Evolutionary conservation across 1,284 basidiomycete genomes (phyloP).

Genomic region (Lignosus rhinocerotis): DNA sequence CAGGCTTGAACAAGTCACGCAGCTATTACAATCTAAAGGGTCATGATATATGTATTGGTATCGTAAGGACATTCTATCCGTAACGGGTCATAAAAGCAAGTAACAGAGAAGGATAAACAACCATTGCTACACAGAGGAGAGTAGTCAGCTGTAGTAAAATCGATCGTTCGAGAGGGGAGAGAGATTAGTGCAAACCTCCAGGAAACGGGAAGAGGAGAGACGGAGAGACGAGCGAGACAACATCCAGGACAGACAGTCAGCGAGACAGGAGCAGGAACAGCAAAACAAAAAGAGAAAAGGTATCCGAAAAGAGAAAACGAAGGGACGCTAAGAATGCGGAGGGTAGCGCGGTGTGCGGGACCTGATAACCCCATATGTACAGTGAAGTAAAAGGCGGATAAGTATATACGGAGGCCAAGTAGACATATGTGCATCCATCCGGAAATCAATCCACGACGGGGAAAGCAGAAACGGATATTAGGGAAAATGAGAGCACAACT

Average conservation of each 20-base stretch:
- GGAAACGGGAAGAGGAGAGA: slow-evolving; percentile 9
- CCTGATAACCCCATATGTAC: slow-evolving; percentile 24
- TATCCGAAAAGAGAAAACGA: slow-evolving; percentile 12
- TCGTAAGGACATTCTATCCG: slow-evolving; percentile 25
- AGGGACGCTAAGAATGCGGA: slow-evolving; percentile 21
- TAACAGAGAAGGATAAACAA: slow-evolving; percentile 19
- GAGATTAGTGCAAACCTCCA: slow-evolving; percentile 17
- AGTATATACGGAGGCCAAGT: slow-evolving; percentile 23
- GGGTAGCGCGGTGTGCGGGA: slow-evolving; percentile 26
- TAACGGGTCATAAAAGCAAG: slow-evolving; percentile 21
- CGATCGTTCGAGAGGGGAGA: slow-evolving; percentile 14
- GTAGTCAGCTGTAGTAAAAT: slow-evolving; percentile 21
- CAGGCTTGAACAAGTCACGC: background rate
- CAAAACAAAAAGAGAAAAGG: slow-evolving; percentile 8
- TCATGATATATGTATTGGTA: slow-evolving; percentile 26
- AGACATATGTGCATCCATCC: slow-evolving; percentile 21
- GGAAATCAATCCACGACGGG: slow-evolving; percentile 20
- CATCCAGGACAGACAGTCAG: slow-evolving; percentile 12
- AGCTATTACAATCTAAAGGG: slow-evolving; percentile 21
- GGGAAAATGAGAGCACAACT: slow-evolving; percentile 18
- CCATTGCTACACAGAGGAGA: slow-evolving; percentile 24
- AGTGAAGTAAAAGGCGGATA: slow-evolving; percentile 20
- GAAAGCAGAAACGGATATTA: slow-evolving; percentile 13
- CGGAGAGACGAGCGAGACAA: slow-evolving; percentile 7
- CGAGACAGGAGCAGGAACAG: slow-evolving; percentile 7